A percentile compares a stretch with the other conserved stretches of the same genome.
phyloP scores from a whole-genome alignment of 148 eudicot genomes.

The Cornus controversa region DNA sequence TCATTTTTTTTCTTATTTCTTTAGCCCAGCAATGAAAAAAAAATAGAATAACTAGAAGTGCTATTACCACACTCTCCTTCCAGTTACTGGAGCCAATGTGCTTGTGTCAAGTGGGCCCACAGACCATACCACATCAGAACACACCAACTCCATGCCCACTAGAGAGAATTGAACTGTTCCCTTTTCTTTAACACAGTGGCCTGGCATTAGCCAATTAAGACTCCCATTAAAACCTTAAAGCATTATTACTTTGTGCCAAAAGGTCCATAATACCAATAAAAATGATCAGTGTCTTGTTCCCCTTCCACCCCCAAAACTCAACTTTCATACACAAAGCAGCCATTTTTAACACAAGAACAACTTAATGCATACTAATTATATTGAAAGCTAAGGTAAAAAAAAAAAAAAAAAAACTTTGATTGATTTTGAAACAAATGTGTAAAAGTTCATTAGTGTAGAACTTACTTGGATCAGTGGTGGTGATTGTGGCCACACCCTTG shows the following conservation, averaged over 20 bases:
- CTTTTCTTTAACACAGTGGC: neutral
- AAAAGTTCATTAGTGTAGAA: constrained; percentile 1
- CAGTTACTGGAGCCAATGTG: neutral
- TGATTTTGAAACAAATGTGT: neutral
- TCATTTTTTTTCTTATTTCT: neutral
- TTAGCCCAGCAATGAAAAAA: neutral
- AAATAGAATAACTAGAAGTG: neutral
- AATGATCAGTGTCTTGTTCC: constrained; percentile 1
- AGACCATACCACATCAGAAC: neutral
- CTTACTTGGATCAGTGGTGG: constrained; percentile 91
- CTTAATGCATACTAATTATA: neutral
- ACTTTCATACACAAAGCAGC: neutral
- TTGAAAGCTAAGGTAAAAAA: neutral
- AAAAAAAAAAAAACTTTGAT: too few species aligned
- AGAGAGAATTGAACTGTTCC: neutral
- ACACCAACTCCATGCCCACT: neutral
- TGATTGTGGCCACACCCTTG: constrained; percentile 83
- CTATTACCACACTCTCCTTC: neutral
- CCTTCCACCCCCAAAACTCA: constrained; percentile 5
- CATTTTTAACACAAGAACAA: neutral
- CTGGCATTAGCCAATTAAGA: neutral
- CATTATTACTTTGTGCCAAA: neutral
- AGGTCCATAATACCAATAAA: neutral
- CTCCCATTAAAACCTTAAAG: neutral
- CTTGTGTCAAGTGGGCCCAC: constrained; percentile 9